Evolutionary conservation across 768 basidiomycete genomes (phyloP).

Genomic region (Naganishia kalamii): DNA sequence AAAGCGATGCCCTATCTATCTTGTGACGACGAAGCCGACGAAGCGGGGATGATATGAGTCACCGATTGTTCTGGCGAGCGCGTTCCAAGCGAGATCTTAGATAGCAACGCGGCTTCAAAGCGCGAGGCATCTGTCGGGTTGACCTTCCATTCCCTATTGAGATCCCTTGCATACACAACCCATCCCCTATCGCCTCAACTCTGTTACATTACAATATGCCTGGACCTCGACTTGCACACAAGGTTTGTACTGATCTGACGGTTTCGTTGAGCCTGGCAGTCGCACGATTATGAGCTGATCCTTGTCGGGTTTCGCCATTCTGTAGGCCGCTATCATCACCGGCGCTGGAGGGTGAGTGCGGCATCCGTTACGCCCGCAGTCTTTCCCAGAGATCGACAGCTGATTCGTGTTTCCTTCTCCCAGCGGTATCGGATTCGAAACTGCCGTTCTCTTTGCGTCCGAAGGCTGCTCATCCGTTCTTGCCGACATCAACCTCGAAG

Average conservation of each 20-base stretch:
- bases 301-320: background rate
- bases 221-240: conserved; percentile 19
- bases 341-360: conserved; percentile 74
- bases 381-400: background rate
- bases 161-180: no score
- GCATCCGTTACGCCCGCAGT: background rate
- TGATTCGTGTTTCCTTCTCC: background rate
- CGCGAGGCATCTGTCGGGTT: no score
- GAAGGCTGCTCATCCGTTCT: conserved; percentile 89
- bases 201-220: conserved; percentile 15
- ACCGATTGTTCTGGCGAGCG: no score
- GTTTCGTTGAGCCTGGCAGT: background rate
- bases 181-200: background rate
- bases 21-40: no score
- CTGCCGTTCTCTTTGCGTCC: conserved; percentile 85
- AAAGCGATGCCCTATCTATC: no score
- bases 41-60: no score
- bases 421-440: conserved; percentile 94
- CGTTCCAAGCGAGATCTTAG: no score
- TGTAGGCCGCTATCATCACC: conserved; percentile 57
- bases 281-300: background rate
- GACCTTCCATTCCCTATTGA: no score
- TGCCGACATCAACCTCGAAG: conserved; percentile 75
- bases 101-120: no score
- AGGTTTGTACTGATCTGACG: background rate